Percentiles rank a stretch among this genome's conserved stretches.
Evolutionary conservation across 495 filamentous ascomycete genomes (phyloP).

Genomic region (Cercophora scortea): DNA sequence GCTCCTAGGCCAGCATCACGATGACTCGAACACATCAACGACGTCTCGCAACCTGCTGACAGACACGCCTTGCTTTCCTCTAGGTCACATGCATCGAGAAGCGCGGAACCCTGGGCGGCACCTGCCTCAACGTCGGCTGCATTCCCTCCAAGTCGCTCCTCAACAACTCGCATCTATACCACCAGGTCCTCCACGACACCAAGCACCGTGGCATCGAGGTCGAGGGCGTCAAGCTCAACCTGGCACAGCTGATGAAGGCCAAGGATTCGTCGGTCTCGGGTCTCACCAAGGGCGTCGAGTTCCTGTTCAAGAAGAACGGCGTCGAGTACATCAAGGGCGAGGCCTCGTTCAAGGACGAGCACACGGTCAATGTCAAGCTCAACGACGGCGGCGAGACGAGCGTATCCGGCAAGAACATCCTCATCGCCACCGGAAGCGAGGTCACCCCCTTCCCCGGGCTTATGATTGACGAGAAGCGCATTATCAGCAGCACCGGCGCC

Average conservation of each 20-base stretch:
- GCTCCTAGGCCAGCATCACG: not conserved
- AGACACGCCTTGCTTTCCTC: not conserved
- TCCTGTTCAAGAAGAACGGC: conserved; percentile 96
- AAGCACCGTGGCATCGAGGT: conserved; percentile 94
- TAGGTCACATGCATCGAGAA: conserved; percentile 98
- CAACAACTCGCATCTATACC: conserved; percentile 99
- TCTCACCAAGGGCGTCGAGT: conserved; percentile 95
- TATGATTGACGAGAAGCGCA: conserved; percentile 92
- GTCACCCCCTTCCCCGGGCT: conserved; percentile 93
- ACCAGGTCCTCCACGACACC: conserved; percentile 93
- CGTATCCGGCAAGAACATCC: conserved; percentile 86
- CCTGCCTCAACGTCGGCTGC: conserved; percentile 97
- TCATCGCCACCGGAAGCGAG: conserved; percentile 93
- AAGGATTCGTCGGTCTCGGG: conserved; percentile 86
- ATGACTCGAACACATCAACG: conserved; percentile 6
- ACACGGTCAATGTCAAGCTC: conserved; percentile 86
- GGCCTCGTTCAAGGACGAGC: conserved; percentile 75
- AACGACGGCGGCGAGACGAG: conserved; percentile 82
- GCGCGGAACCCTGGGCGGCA: conserved; percentile 88
- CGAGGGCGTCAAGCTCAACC: conserved; percentile 92
- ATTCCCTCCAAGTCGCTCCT: conserved; percentile 98
- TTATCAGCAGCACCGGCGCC: conserved; percentile 93
- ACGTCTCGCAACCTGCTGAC: not conserved
- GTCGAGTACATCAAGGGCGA: conserved; percentile 95
- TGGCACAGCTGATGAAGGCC: conserved; percentile 92